These are phyloP conservation scores for Starmera dryadoides DNA, from an alignment of 805 yeast genomes.

Conservation along the genomic window DNA sequence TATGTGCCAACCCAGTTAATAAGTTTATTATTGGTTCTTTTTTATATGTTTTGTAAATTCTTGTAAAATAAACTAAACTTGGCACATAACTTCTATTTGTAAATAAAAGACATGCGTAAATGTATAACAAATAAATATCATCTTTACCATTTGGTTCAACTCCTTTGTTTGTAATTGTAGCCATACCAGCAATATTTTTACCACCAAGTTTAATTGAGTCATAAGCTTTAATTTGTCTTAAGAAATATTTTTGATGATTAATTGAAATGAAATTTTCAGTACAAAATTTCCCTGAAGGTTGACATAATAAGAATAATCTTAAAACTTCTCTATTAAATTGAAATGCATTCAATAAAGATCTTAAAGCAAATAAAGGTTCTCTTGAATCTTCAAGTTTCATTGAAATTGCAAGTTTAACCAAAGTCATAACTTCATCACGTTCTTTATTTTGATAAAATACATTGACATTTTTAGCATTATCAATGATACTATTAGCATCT, in stretches of 20 bases:
- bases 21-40: constrained; percentile 77
- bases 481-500: constrained; percentile 63
- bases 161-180: constrained; percentile 55
- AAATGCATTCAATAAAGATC: constrained; percentile 56
- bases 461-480: constrained; percentile 69
- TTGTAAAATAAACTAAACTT: constrained; percentile 67
- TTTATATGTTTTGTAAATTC: constrained; percentile 60
- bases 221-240: constrained; percentile 84
- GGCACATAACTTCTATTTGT: constrained; percentile 80
- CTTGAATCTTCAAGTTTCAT: constrained; percentile 41
- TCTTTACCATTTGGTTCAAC: constrained; percentile 37
- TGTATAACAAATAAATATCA: constrained; percentile 63
- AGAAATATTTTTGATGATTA: constrained; percentile 82
- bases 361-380: constrained; percentile 47
- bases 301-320: constrained; percentile 59
- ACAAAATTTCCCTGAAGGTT: constrained; percentile 53
- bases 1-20: constrained; percentile 68
- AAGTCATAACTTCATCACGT: constrained; percentile 50
- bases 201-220: constrained; percentile 55
- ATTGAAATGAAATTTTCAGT: constrained; percentile 62
- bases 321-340: constrained; percentile 71
- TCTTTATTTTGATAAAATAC: constrained; percentile 65
- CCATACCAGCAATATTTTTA: constrained; percentile 67
- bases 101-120: constrained; percentile 75
- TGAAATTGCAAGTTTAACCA: constrained; percentile 62